These are phyloP conservation scores for Nidula niveotomentosa DNA, from an alignment of 1,284 basidiomycete genomes.

Conservation along the genomic window DNA sequence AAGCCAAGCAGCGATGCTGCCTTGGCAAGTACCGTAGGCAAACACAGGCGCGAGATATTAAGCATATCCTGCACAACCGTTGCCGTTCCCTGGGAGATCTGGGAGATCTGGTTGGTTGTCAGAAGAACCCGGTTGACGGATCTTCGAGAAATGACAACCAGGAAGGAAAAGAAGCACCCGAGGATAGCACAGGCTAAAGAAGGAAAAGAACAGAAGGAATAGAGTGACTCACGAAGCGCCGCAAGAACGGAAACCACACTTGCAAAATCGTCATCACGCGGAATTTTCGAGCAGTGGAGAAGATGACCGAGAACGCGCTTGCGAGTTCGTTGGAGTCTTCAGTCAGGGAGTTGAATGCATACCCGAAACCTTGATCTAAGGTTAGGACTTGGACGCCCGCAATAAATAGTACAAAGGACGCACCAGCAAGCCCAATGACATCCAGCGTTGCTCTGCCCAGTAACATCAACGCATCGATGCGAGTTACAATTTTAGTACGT, in stretches of 20 bases:
- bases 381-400: background rate
- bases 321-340: slow-evolving; percentile 50
- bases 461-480: slow-evolving; percentile 62
- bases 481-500: slow-evolving; percentile 3
- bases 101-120: too few species aligned
- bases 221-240: slow-evolving; percentile 48
- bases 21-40: too few species aligned
- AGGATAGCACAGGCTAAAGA: slow-evolving; percentile 11
- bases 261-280: slow-evolving; percentile 56
- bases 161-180: slow-evolving; percentile 6
- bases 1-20: too few species aligned
- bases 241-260: slow-evolving; percentile 57
- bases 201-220: background rate
- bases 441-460: slow-evolving; percentile 68
- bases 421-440: slow-evolving; percentile 69
- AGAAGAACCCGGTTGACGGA: too few species aligned
- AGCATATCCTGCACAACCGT: too few species aligned
- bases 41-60: too few species aligned
- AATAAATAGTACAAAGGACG: slow-evolving; percentile 5
- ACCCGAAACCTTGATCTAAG: slow-evolving; percentile 51
- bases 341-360: slow-evolving; percentile 53
- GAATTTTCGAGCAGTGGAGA: slow-evolving; percentile 49
- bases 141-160: background rate
- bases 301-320: slow-evolving; percentile 52
- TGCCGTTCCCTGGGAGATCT: too few species aligned